Percentiles rank a stretch among this genome's conserved stretches.
phyloP scores from a whole-genome alignment of 805 yeast species.

The Blastobotrys americana region DNA sequence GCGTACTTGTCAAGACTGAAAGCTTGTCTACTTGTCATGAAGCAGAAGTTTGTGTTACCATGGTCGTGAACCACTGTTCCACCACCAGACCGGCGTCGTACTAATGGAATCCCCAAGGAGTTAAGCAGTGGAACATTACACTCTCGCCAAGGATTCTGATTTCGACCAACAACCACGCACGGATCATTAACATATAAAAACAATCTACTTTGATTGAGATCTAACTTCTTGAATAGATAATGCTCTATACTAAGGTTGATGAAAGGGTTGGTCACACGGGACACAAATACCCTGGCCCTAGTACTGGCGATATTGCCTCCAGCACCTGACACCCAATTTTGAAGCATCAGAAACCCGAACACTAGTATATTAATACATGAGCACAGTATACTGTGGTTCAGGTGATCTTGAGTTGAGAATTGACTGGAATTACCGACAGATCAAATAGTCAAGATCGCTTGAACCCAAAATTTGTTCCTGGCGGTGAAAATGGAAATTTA shows the following conservation, averaged over 20 bases:
- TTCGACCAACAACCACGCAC: slow-evolving; percentile 91
- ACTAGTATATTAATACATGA: too few species aligned
- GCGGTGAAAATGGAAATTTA: too few species aligned
- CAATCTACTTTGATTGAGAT: slow-evolving; percentile 41
- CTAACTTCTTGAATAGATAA: slow-evolving; percentile 50
- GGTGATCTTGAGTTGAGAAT: too few species aligned
- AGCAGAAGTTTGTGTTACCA: slow-evolving; percentile 84
- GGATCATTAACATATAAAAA: slow-evolving; percentile 70
- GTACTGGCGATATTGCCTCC: too few species aligned
- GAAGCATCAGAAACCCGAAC: too few species aligned
- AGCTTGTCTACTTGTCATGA: slow-evolving; percentile 56
- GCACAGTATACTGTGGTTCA: too few species aligned
- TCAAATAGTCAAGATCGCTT: too few species aligned
- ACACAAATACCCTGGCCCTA: slow-evolving; percentile 40
- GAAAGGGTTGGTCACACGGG: slow-evolving; percentile 58
- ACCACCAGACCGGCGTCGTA: slow-evolving; percentile 86
- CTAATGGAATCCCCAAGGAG: slow-evolving; percentile 48
- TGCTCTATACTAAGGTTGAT: slow-evolving; percentile 78
- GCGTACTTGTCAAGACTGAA: slow-evolving; percentile 55
- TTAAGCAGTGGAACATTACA: slow-evolving; percentile 52
- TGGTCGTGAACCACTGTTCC: slow-evolving; percentile 94
- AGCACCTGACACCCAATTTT: too few species aligned
- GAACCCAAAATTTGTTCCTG: too few species aligned
- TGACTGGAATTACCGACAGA: too few species aligned
- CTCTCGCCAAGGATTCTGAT: slow-evolving; percentile 93